Percentiles rank a stretch among this genome's conserved stretches.
Evolutionary conservation across 352 stramenopile genomes (phyloP).

Genomic region (Bremia lactucae): DNA sequence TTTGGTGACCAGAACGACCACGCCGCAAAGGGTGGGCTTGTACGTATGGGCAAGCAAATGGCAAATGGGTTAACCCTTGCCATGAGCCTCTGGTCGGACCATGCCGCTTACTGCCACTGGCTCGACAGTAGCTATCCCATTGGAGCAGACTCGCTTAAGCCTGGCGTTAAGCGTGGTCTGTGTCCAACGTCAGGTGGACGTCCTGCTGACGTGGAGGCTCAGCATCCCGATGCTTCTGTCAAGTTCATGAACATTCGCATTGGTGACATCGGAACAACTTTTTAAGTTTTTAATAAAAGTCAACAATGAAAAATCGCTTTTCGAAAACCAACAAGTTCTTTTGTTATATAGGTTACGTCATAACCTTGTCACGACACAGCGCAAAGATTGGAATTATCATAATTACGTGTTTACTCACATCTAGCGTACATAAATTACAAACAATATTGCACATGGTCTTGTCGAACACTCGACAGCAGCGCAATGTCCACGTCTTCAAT

Average conservation of each 20-base stretch:
- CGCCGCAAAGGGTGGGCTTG: constrained; percentile 33
- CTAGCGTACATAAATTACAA: too few relatives aligned
- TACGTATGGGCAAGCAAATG: constrained; percentile 49
- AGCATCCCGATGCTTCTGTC: constrained; percentile 45
- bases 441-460: constrained; percentile 14
- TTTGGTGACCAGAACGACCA: constrained; percentile 49
- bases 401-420: too few relatives aligned
- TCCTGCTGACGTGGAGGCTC: constrained; percentile 34
- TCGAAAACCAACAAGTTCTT: too few relatives aligned
- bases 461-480: constrained; percentile 13
- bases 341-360: too few relatives aligned
- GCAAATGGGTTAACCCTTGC: constrained; percentile 46
- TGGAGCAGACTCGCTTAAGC: constrained; percentile 22
- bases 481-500: constrained; percentile 19
- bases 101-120: constrained; percentile 56
- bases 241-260: constrained; percentile 69
- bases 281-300: too few relatives aligned
- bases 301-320: too few relatives aligned
- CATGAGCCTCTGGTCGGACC: constrained; percentile 68
- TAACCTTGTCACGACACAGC: too few relatives aligned
- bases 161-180: constrained; percentile 39
- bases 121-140: constrained; percentile 54
- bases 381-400: too few relatives aligned
- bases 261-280: constrained; percentile 54
- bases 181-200: constrained; percentile 41